Conservation (phyloP, 2,329 filamentous ascomycete genomes). For the Sporothrix sp. region DNA sequence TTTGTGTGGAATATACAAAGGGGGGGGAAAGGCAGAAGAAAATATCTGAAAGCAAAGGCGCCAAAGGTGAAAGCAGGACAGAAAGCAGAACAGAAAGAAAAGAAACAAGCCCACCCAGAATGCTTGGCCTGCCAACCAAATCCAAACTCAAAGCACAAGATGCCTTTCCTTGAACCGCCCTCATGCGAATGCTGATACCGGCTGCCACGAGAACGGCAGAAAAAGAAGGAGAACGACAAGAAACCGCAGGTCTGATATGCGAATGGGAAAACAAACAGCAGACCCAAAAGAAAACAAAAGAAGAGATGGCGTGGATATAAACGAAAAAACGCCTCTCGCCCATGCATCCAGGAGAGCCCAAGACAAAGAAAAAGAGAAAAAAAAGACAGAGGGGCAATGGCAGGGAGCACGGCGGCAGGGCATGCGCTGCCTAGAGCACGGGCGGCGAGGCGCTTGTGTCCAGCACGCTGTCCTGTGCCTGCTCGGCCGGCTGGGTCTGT, state of each 20-base stretch:
- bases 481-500: not conserved
- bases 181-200: too few species aligned
- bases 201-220: too few species aligned
- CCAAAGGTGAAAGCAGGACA: not conserved
- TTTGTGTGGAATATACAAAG: too few species aligned
- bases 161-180: too few species aligned
- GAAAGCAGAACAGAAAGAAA: not conserved
- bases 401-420: too few species aligned
- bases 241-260: not conserved
- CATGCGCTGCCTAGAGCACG: too few species aligned
- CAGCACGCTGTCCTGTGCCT: not conserved
- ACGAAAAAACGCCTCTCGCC: not conserved
- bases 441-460: not conserved
- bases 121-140: too few species aligned
- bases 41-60: not conserved
- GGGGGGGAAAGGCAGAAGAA: too few species aligned
- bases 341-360: not conserved
- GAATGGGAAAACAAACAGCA: not conserved
- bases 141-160: too few species aligned
- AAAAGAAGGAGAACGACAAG: not conserved
- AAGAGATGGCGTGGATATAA: not conserved
- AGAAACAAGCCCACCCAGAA: too few species aligned
- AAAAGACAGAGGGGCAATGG: not conserved
- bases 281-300: not conserved
- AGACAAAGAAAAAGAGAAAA: not conserved